phyloP scores from a whole-genome alignment of 352 stramenopile genomes.

The Phytophthora pluvialis region DNA sequence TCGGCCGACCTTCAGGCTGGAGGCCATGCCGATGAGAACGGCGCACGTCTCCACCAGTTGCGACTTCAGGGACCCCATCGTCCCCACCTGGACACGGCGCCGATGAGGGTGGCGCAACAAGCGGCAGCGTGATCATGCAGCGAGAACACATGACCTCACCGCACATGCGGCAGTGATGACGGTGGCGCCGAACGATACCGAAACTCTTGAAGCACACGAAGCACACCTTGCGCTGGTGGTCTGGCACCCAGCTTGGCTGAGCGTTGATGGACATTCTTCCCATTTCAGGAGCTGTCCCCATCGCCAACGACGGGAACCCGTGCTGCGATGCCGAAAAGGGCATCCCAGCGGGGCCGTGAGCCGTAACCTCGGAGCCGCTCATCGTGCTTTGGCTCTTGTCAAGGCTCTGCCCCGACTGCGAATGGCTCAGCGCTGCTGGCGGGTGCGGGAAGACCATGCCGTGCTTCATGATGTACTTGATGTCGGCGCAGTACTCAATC shows the following conservation, averaged over 20 bases:
- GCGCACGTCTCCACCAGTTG: not conserved
- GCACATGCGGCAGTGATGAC: slow-evolving; percentile 82
- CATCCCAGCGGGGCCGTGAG: slow-evolving; percentile 27
- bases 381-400: slow-evolving; percentile 46
- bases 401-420: slow-evolving; percentile 34
- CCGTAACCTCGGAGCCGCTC: slow-evolving; percentile 38
- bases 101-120: slow-evolving; percentile 51
- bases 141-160: slow-evolving; percentile 75
- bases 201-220: slow-evolving; percentile 81
- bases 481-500: slow-evolving; percentile 72
- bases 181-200: slow-evolving; percentile 60
- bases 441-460: slow-evolving; percentile 69
- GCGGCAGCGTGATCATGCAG: slow-evolving; percentile 71
- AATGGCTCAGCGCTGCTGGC: slow-evolving; percentile 32
- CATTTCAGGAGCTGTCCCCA: slow-evolving; percentile 19
- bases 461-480: slow-evolving; percentile 86
- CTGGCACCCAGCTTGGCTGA: slow-evolving; percentile 62
- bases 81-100: slow-evolving; percentile 28
- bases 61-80: slow-evolving; percentile 10
- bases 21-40: slow-evolving; percentile 22
- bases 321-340: slow-evolving; percentile 30
- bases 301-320: slow-evolving; percentile 20
- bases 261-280: slow-evolving; percentile 38
- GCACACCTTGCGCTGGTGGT: slow-evolving; percentile 64
- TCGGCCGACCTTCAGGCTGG: slow-evolving; percentile 25